These are phyloP conservation scores for Hanseniaspora lachancei DNA, from an alignment of 805 yeast genomes.

Conservation along the genomic window DNA sequence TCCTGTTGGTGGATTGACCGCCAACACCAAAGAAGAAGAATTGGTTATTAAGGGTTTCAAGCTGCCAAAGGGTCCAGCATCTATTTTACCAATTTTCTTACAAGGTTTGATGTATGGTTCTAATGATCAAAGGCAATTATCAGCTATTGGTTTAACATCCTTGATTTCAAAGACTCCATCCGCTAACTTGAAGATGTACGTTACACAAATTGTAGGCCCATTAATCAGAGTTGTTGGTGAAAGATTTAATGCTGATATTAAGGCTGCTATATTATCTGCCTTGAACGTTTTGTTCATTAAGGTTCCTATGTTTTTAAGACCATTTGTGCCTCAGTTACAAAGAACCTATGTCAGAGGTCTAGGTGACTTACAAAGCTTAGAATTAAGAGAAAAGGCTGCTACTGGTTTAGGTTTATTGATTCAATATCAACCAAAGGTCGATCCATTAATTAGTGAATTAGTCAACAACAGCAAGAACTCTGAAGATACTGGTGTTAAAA, in stretches of 20 bases:
- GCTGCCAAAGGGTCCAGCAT: slow-evolving; percentile 69
- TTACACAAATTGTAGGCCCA: slow-evolving; percentile 92
- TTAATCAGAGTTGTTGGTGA: slow-evolving; percentile 96
- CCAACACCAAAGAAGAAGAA: slow-evolving; percentile 43
- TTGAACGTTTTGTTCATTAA: slow-evolving; percentile 63
- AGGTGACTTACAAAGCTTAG: slow-evolving; percentile 61
- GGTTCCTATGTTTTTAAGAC: slow-evolving; percentile 82
- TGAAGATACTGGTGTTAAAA: slow-evolving; percentile 57
- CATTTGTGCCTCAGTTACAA: slow-evolving; percentile 94
- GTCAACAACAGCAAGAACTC: slow-evolving; percentile 60
- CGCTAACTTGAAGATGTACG: slow-evolving; percentile 68
- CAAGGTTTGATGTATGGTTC: slow-evolving; percentile 94
- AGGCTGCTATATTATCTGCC: slow-evolving; percentile 84
- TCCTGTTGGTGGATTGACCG: slow-evolving; percentile 50
- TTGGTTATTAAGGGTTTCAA: slow-evolving; percentile 42
- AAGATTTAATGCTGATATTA: slow-evolving; percentile 78
- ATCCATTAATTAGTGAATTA: slow-evolving; percentile 77
- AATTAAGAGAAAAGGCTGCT: slow-evolving; percentile 73
- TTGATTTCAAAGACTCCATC: slow-evolving; percentile 77
- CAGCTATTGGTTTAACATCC: slow-evolving; percentile 84
- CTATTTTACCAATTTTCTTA: slow-evolving; percentile 78
- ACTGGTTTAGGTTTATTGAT: slow-evolving; percentile 78
- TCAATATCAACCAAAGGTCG: slow-evolving; percentile 83
- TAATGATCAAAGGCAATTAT: slow-evolving; percentile 63
- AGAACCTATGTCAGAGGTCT: slow-evolving; percentile 90